Conservation (phyloP, 306 rosid genomes). For the Sicyos edulis region DNA sequence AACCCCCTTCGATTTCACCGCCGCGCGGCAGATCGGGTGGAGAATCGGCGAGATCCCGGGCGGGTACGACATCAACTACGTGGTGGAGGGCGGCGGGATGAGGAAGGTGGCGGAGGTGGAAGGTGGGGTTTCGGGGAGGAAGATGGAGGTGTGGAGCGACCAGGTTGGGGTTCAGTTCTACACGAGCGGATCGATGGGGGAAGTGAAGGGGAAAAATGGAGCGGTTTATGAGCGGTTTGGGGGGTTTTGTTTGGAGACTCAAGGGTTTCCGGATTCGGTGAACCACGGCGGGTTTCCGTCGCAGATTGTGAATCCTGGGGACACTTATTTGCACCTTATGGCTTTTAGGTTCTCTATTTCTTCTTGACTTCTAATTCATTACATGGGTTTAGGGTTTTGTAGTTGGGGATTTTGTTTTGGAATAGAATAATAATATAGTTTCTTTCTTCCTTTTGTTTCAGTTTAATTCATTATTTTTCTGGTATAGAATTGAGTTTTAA, state of each 20-base stretch:
- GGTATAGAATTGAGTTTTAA: no score
- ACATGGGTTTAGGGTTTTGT: no score
- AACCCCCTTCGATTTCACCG: slow-evolving; percentile 54
- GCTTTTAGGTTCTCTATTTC: slow-evolving; percentile 43
- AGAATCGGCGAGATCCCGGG: slow-evolving; percentile 32
- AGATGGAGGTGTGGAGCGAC: slow-evolving; percentile 60
- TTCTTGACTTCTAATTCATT: background rate
- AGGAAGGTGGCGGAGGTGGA: slow-evolving; percentile 33
- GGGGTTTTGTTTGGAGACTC: slow-evolving; percentile 52
- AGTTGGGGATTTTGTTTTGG: no score
- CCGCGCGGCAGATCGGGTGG: slow-evolving; percentile 36
- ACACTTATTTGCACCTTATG: slow-evolving; percentile 49
- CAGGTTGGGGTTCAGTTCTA: slow-evolving; percentile 56
- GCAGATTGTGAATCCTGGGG: slow-evolving; percentile 46
- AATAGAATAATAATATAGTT: no score
- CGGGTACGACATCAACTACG: slow-evolving; percentile 65
- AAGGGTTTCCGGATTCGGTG: slow-evolving; percentile 58
- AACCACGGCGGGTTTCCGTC: slow-evolving; percentile 50
- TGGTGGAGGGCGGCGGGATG: slow-evolving; percentile 30
- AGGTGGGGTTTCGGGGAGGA: slow-evolving; percentile 48
- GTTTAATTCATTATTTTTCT: no score
- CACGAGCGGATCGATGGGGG: slow-evolving; percentile 32
- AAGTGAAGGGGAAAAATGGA: slow-evolving; percentile 45
- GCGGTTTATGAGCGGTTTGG: slow-evolving; percentile 28
- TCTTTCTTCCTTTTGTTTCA: no score